Evolutionary conservation across 441 rosid genomes (phyloP), one percentile per base, ranked within the genome.

Genomic region (Erodium chrysanthum): DNA sequence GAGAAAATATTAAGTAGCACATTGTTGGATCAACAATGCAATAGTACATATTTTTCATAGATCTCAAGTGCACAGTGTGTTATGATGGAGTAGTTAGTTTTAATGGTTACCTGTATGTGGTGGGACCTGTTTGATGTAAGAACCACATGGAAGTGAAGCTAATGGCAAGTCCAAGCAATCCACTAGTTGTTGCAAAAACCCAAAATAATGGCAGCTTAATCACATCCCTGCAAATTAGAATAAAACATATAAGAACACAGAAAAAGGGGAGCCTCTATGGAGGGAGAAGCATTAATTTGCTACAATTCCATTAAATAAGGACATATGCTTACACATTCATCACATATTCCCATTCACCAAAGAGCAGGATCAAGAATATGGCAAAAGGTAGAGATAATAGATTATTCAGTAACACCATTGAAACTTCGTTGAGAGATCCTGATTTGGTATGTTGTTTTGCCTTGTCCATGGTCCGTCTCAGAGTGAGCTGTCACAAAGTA

Each of bases 71-170:
- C 58, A 50, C 20, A 50, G 17, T 4, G 17, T 4, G 22, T 50
- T 50, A 5, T 15, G 21, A 54, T 18, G 11, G 0, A 20, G 25
- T 14, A 5, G 20, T 33, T 37, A 68, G 54, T 59, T 44, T 58
- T 20, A 11, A 9, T 7, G 2, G 56, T 64, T 74, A 88, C 96
- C 98, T 90, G 76, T 88, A 90, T 10, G 98, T 92, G 64, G 98
- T 92, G 7, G 98, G 96, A 58, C 98, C 91, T 17, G 96, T 92
- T 85, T 92, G 96, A 78, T 81, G 88, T 68, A 92, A 68, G 75
- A 92, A 92, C 98, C 98, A 92, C 89, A 92, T 82, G 21, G 98
- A 92, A 29, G 97, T 88, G 85, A 92, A 90, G 83, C 96, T 92
- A 58, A 88, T 92, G 31, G 96, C 89, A 9, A 92, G 89, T 73